A percentile compares a stretch with the other conserved stretches of the same genome.
Conservation (phyloP, 306 rosid genomes). For the Fagus sylvatica region DNA sequence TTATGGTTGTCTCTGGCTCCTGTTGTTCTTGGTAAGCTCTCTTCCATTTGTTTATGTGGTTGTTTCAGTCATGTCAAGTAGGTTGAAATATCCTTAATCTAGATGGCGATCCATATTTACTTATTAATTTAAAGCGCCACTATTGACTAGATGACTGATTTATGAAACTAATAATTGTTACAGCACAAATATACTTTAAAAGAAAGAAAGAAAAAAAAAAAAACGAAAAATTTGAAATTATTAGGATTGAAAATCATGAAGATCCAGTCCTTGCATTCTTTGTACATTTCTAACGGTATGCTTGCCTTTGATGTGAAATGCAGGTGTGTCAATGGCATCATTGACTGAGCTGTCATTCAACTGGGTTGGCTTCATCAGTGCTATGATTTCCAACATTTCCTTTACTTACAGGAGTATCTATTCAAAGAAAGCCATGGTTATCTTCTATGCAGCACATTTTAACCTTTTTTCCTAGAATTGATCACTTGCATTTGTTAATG, state of each 20-base stretch:
- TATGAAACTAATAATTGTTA: too few species aligned
- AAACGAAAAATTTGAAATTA: too few species aligned
- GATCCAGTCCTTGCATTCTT: neutral
- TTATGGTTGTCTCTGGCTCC: constrained; percentile 57
- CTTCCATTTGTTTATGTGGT: neutral
- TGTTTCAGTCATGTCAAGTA: neutral
- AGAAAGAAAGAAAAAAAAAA: too few species aligned
- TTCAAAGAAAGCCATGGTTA: constrained; percentile 98
- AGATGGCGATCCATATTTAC: neutral
- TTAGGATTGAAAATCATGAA: too few species aligned
- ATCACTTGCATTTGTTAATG: neutral
- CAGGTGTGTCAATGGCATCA: constrained; percentile 64
- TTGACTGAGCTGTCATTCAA: constrained; percentile 61
- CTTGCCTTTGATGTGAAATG: neutral
- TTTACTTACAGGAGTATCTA: constrained; percentile 62
- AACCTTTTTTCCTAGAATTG: constrained; percentile 6
- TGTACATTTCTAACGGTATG: neutral
- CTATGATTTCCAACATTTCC: constrained; percentile 62
- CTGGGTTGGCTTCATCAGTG: constrained; percentile 60
- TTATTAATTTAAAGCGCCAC: too few species aligned
- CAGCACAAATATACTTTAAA: too few species aligned
- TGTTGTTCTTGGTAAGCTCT: constrained; percentile 49
- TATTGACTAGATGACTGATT: too few species aligned
- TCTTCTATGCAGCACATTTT: constrained; percentile 14
- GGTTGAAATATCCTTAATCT: constrained; percentile 2